phyloP scores from a whole-genome alignment of 2,329 filamentous ascomycete genomes.

The Xylaria polymorpha region DNA sequence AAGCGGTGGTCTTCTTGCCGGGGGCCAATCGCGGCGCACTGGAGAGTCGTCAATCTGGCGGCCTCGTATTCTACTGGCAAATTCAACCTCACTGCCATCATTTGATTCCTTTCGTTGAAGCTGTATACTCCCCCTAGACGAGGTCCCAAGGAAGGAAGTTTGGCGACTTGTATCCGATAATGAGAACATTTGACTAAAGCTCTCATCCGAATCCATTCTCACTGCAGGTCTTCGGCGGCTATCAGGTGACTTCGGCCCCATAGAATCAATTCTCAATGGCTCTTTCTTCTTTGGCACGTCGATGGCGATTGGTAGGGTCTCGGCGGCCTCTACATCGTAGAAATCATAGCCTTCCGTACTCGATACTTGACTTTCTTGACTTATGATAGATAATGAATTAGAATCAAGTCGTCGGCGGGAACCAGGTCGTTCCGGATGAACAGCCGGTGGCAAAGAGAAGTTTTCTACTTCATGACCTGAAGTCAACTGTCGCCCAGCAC shows the following conservation, averaged over 20 bases:
- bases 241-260: slow-evolving; percentile 49
- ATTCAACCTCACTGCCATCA: slow-evolving; percentile 53
- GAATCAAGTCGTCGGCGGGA: slow-evolving; percentile 63
- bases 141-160: slow-evolving; percentile 53
- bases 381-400: slow-evolving; percentile 61
- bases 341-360: slow-evolving; percentile 74
- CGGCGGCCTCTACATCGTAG: slow-evolving; percentile 66
- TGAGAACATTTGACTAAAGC: slow-evolving; percentile 69
- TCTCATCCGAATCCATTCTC: slow-evolving; percentile 69
- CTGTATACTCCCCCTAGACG: slow-evolving; percentile 49
- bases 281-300: slow-evolving; percentile 62
- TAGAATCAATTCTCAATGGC: slow-evolving; percentile 53
- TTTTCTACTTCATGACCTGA: slow-evolving; percentile 63
- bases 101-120: slow-evolving; percentile 28
- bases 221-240: slow-evolving; percentile 47
- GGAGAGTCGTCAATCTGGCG: slow-evolving; percentile 52
- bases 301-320: slow-evolving; percentile 60
- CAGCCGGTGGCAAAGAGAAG: slow-evolving; percentile 62
- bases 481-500: slow-evolving; percentile 56
- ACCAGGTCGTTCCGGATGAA: slow-evolving; percentile 53
- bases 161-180: slow-evolving; percentile 63
- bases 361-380: slow-evolving; percentile 63
- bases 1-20: slow-evolving; percentile 29
- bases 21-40: slow-evolving; percentile 36
- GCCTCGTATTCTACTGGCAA: slow-evolving; percentile 60